Evolutionary conservation across 2,329 filamentous ascomycete genomes (phyloP).

Genomic region (Nigrospora sphaerica): DNA sequence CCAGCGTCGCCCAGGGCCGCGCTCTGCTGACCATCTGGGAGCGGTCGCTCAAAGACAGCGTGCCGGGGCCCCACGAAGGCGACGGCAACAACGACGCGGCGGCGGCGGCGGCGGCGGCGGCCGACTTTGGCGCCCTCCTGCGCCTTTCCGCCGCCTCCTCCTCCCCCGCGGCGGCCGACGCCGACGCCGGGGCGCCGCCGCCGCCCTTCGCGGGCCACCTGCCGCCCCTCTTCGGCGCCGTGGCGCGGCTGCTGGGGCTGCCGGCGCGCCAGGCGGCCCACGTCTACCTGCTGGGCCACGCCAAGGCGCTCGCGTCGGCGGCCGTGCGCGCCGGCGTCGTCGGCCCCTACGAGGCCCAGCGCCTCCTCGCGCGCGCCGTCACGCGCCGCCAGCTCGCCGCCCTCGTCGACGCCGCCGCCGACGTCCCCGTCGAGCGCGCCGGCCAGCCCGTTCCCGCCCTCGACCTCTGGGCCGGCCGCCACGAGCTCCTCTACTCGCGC

Average conservation of each 20-base stretch:
- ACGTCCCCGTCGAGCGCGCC: conserved; percentile 54
- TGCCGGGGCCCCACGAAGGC: conserved; percentile 9
- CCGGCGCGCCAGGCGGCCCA: conserved; percentile 59
- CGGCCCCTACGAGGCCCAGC: conserved; percentile 75
- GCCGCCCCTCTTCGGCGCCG: conserved; percentile 62
- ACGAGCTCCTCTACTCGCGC: conserved; percentile 76
- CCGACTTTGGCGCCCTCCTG: neutral
- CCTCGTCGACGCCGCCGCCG: conserved; percentile 54
- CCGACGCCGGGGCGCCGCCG: conserved; percentile 9
- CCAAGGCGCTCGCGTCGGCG: conserved; percentile 68
- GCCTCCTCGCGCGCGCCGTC: conserved; percentile 54
- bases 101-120: neutral
- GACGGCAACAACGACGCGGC: conserved; percentile 1
- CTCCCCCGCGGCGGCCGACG: neutral
- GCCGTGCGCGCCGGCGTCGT: conserved; percentile 71
- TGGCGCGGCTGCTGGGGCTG: conserved; percentile 57
- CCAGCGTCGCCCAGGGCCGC: conserved; percentile 68
- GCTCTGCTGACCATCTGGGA: conserved; percentile 74
- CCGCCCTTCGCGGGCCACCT: conserved; percentile 56
- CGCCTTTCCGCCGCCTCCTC: neutral
- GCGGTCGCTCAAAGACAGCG: conserved; percentile 46
- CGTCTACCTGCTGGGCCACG: conserved; percentile 69
- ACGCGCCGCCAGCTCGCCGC: conserved; percentile 51
- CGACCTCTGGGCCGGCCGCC: conserved; percentile 77
- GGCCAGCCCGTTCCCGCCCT: conserved; percentile 70